Evolutionary conservation across 1,284 basidiomycete species (phyloP).

Genomic region (Ceratobasidium papillatum): DNA sequence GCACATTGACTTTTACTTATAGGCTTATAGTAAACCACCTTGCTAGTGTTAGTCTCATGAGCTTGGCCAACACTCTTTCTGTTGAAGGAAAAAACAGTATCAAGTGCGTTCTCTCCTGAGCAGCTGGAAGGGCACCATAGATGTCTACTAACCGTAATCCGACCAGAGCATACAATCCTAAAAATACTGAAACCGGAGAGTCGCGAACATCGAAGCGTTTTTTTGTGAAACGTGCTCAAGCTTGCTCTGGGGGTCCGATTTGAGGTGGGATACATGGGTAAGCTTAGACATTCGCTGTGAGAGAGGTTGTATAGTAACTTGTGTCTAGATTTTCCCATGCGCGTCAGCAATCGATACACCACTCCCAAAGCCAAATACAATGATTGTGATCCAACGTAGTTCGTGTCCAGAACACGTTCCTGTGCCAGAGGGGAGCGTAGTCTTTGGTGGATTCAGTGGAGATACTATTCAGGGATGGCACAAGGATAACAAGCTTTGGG

Average conservation of each 20-base stretch:
- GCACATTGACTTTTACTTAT: neutral
- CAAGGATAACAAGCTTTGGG: neutral
- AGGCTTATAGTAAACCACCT: neutral
- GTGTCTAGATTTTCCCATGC: no score
- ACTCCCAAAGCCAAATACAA: no score
- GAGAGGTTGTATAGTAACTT: no score
- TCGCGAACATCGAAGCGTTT: slow-evolving; percentile 19
- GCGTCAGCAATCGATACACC: no score
- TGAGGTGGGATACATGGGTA: slow-evolving; percentile 15
- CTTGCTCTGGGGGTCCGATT: slow-evolving; percentile 25
- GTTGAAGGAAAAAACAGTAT: slow-evolving; percentile 8
- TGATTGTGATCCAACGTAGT: neutral
- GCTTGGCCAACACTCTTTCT: slow-evolving; percentile 17
- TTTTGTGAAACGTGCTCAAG: slow-evolving; percentile 23
- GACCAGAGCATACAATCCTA: slow-evolving; percentile 15
- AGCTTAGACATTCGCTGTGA: neutral
- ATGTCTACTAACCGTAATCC: neutral
- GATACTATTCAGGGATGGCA: neutral
- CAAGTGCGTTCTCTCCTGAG: slow-evolving; percentile 9
- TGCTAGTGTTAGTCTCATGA: slow-evolving; percentile 23
- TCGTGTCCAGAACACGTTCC: neutral
- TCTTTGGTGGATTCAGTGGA: neutral
- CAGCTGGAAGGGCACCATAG: neutral
- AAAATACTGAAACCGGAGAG: slow-evolving; percentile 19
- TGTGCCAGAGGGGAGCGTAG: neutral